Conservation (phyloP, 2,329 filamentous ascomycete species). For the Paraconiothyrium sp. region DNA sequence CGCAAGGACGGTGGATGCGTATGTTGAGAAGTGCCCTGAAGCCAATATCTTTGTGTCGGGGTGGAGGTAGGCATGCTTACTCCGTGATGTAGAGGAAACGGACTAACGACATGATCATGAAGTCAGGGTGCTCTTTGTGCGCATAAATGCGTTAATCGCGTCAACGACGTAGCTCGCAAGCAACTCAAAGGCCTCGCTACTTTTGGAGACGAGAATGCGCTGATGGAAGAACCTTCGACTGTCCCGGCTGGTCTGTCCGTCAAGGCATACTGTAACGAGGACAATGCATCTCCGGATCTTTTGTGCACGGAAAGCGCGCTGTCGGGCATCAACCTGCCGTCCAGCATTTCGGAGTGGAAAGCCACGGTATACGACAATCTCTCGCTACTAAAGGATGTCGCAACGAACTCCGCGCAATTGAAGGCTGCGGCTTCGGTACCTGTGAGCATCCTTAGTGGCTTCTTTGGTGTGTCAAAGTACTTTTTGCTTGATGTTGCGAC, state of each 20-base stretch:
- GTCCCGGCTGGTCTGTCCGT: slow-evolving; percentile 15
- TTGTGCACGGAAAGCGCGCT: slow-evolving; percentile 21
- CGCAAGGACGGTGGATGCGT: slow-evolving; percentile 17
- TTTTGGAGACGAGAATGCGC: slow-evolving; percentile 21
- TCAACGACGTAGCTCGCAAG: slow-evolving; percentile 1
- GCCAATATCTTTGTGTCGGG: slow-evolving; percentile 19
- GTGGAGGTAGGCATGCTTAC: slow-evolving; percentile 17
- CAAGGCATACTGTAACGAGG: slow-evolving; percentile 18
- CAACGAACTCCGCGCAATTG: slow-evolving; percentile 16
- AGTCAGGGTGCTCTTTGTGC: slow-evolving; percentile 25
- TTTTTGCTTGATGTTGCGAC: slow-evolving; percentile 17
- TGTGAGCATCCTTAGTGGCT: slow-evolving; percentile 2
- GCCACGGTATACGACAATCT: slow-evolving; percentile 9
- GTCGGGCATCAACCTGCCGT: slow-evolving; percentile 21
- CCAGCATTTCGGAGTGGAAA: slow-evolving; percentile 14
- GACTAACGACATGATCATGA: neutral
- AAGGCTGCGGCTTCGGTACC: slow-evolving; percentile 6
- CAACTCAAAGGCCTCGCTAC: slow-evolving; percentile 20
- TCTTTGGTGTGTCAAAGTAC: slow-evolving; percentile 14
- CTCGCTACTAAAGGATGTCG: slow-evolving; percentile 10
- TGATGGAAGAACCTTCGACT: slow-evolving; percentile 13
- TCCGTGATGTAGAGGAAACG: too few relatives aligned
- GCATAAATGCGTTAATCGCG: slow-evolving; percentile 20
- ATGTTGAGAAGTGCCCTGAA: slow-evolving; percentile 16
- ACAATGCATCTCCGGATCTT: slow-evolving; percentile 18